These are phyloP conservation scores for Closterium sp. DNA, from an alignment of 139 green algal genomes.

Conservation along the genomic window DNA sequence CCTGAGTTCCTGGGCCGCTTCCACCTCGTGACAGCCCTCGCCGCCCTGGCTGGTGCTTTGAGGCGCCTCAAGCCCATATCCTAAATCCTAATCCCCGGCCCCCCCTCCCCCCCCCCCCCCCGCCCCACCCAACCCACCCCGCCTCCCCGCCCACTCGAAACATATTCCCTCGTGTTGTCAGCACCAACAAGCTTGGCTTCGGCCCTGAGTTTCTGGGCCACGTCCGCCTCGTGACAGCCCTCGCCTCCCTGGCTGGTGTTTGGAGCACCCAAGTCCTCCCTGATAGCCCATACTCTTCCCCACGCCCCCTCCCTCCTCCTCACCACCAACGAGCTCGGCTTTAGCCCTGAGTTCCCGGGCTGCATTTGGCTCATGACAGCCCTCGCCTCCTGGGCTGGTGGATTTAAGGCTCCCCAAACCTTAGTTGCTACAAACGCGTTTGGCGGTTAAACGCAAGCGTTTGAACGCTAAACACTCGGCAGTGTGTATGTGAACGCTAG, in stretches of 20 bases:
- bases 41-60: no score
- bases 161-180: neutral
- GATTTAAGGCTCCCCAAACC: no score
- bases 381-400: slow-evolving; percentile 63
- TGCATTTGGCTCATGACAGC: slow-evolving; percentile 73
- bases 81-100: neutral
- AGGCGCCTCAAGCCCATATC: no score
- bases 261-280: neutral
- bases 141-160: neutral
- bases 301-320: neutral
- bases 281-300: neutral
- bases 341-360: slow-evolving; percentile 82
- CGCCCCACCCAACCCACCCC: neutral
- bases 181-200: neutral
- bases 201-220: neutral
- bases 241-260: neutral
- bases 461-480: no score
- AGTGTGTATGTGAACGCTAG: no score
- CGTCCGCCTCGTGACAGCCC: neutral
- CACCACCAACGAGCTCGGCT: slow-evolving; percentile 70
- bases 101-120: neutral
- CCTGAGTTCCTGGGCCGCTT: no score
- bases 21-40: no score
- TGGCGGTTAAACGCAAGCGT: no score
- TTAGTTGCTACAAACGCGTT: no score